Evolutionary conservation across 2,329 filamentous ascomycete genomes (phyloP).

Genomic region (Neopestalotiopsis clavispora): DNA sequence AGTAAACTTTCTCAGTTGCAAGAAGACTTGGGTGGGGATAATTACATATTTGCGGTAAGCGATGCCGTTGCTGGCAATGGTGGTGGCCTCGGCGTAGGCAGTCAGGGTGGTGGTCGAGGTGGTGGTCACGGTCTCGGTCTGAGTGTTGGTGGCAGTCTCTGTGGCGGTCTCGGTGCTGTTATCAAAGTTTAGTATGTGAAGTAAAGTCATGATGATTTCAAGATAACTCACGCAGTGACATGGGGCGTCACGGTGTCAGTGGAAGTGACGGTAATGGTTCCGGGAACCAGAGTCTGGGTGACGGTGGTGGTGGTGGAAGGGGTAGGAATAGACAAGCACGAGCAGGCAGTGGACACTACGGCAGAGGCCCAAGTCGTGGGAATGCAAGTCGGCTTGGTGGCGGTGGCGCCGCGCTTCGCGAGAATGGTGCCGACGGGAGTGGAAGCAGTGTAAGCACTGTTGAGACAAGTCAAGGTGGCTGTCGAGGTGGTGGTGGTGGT

Average conservation of each 20-base stretch:
- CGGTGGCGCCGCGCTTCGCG: constrained; percentile 6
- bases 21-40: no score
- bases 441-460: constrained; percentile 20
- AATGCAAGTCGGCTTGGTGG: constrained; percentile 19
- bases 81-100: constrained; percentile 23
- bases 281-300: constrained; percentile 3
- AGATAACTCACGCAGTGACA: neutral
- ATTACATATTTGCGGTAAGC: constrained; percentile 20
- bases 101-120: constrained; percentile 16
- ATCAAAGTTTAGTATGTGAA: neutral
- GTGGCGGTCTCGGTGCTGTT: constrained; percentile 14
- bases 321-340: constrained; percentile 20
- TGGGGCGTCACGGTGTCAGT: neutral
- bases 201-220: neutral
- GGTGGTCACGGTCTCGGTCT: constrained; percentile 15
- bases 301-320: constrained; percentile 17
- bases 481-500: constrained; percentile 13
- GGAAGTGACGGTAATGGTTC: neutral
- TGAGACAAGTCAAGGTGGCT: constrained; percentile 16
- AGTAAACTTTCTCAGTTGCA: no score
- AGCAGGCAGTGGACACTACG: constrained; percentile 19
- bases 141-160: constrained; percentile 5
- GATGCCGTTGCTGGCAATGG: constrained; percentile 19
- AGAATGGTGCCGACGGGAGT: constrained; percentile 10
- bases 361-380: constrained; percentile 16